Percentiles rank a stretch among this genome's conserved stretches.
Evolutionary conservation across 2,329 filamentous ascomycete species (phyloP).

Genomic region (Bipolaris gigantea): DNA sequence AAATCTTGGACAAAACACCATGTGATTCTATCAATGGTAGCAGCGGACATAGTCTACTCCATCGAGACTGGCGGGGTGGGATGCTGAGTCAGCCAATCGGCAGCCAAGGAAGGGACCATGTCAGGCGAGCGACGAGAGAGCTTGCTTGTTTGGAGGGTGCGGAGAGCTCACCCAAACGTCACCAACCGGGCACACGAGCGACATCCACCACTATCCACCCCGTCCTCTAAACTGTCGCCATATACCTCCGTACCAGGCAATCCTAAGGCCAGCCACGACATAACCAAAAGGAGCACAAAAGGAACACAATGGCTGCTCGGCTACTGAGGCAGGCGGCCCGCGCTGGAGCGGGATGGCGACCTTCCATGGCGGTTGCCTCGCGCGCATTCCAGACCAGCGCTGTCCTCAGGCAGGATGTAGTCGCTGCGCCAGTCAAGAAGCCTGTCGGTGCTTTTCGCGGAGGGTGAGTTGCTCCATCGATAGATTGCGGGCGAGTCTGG

Average conservation of each 20-base stretch:
- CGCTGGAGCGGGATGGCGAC: constrained; percentile 25
- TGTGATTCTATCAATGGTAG: neutral
- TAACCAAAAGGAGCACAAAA: neutral
- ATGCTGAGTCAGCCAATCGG: constrained; percentile 2
- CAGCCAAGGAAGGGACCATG: constrained; percentile 9
- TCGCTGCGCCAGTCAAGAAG: constrained; percentile 57
- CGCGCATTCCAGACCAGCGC: constrained; percentile 48
- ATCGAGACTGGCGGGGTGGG: neutral
- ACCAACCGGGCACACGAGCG: constrained; percentile 11
- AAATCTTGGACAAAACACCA: neutral
- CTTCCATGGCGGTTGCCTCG: constrained; percentile 19
- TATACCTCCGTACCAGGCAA: neutral
- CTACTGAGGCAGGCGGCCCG: constrained; percentile 47
- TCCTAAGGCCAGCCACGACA: neutral
- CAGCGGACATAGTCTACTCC: constrained; percentile 1
- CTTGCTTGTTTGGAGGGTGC: constrained; percentile 12
- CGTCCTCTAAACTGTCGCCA: neutral
- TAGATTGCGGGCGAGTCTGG: neutral
- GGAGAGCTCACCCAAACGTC: constrained; percentile 14
- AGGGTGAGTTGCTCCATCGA: constrained; percentile 57
- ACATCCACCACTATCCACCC: neutral
- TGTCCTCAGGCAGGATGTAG: constrained; percentile 35
- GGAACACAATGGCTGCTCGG: constrained; percentile 49
- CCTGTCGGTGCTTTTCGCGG: constrained; percentile 72
- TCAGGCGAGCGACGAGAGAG: constrained; percentile 12